Percentiles rank a stretch among this genome's conserved stretches.
Conservation (phyloP, 2,329 filamentous ascomycete genomes). For the Hymenoscyphus albidus region DNA sequence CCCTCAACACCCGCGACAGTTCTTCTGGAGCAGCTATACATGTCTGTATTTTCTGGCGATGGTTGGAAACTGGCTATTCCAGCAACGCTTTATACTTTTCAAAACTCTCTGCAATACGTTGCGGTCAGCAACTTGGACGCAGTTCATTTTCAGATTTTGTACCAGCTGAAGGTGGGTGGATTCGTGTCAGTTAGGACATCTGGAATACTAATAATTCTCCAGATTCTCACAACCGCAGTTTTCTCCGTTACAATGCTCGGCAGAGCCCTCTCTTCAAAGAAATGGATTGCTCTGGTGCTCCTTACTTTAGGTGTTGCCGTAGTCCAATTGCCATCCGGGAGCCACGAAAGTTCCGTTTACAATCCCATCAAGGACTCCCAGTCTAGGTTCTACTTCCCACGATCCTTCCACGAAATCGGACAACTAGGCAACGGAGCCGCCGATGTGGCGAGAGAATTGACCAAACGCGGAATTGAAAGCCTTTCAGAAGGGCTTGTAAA, state of each 20-base stretch:
- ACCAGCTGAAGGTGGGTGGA: conserved; percentile 75
- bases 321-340: conserved; percentile 67
- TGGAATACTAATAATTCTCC: conserved; percentile 14
- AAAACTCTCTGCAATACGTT: conserved; percentile 91
- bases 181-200: not conserved
- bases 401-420: conserved; percentile 73
- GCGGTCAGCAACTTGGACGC: conserved; percentile 88
- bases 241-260: conserved; percentile 79
- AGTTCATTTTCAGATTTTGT: conserved; percentile 88
- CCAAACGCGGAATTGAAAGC: conserved; percentile 43
- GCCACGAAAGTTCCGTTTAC: conserved; percentile 50
- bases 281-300: conserved; percentile 77
- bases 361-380: conserved; percentile 59
- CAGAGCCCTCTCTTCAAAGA: conserved; percentile 63
- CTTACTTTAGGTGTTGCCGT: conserved; percentile 79
- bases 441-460: conserved; percentile 49
- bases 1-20: conserved; percentile 76
- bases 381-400: conserved; percentile 61
- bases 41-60: conserved; percentile 79
- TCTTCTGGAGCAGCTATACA: conserved; percentile 74
- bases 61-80: conserved; percentile 94
- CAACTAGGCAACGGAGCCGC: conserved; percentile 53
- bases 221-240: conserved; percentile 82
- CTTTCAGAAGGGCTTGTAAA: conserved; percentile 48
- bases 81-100: conserved; percentile 81